These are phyloP conservation scores for Trichoderma sp. DNA, from an alignment of 2,329 filamentous ascomycete species.

Conservation along the genomic window DNA sequence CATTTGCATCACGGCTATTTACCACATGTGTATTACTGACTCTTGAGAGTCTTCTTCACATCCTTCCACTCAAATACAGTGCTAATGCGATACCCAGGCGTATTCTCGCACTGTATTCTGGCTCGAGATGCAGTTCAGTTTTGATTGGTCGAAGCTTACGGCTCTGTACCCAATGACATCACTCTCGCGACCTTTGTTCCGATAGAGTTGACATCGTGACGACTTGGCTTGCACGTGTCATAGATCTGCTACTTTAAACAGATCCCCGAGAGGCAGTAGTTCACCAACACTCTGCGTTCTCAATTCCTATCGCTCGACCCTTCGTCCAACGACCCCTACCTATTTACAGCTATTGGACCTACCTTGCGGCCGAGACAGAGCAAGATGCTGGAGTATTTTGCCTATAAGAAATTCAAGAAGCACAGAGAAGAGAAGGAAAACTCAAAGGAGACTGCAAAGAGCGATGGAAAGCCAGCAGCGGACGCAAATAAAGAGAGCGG, in stretches of 20 bases:
- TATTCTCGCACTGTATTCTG: not conserved
- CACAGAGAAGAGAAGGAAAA: conserved; percentile 41
- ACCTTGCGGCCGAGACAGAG: not conserved
- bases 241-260: not conserved
- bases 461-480: conserved; percentile 9
- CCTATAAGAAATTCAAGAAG: conserved; percentile 62
- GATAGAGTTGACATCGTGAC: not conserved
- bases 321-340: not conserved
- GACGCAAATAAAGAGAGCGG: not conserved
- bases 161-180: conserved; percentile 18
- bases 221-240: conserved; percentile 14
- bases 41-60: no score
- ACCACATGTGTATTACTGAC: not conserved
- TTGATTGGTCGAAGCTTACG: conserved; percentile 1
- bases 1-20: not conserved
- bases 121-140: not conserved
- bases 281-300: not conserved
- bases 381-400: conserved; percentile 61
- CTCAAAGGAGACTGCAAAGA: conserved; percentile 29
- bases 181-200: not conserved
- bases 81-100: not conserved
- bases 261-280: not conserved
- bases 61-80: not conserved
- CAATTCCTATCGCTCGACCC: not conserved
- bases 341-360: not conserved